Conservation (phyloP, 352 stramenopile species). For the Elongisporangium undulatum region DNA sequence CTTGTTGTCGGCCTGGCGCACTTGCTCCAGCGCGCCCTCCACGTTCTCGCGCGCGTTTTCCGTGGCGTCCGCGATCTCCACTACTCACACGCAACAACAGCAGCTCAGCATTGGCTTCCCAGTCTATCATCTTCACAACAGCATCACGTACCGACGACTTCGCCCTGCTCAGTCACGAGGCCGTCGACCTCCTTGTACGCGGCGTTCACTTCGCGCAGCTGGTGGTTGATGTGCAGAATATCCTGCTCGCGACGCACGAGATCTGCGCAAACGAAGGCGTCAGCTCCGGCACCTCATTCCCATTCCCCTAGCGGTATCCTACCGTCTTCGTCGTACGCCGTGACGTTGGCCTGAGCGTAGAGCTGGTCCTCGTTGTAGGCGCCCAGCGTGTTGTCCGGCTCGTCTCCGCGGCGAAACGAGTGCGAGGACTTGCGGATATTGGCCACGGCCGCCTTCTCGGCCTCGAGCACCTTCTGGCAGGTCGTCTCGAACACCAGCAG, state of each 20-base stretch:
- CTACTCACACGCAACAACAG: slow-evolving; percentile 13
- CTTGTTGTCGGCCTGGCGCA: slow-evolving; percentile 49
- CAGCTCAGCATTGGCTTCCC: not conserved
- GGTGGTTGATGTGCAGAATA: slow-evolving; percentile 70
- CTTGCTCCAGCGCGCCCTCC: slow-evolving; percentile 39
- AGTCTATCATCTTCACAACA: slow-evolving; percentile 2
- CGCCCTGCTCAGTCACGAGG: slow-evolving; percentile 56
- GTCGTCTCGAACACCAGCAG: slow-evolving; percentile 53
- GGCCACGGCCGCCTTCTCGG: slow-evolving; percentile 39
- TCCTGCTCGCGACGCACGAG: slow-evolving; percentile 57
- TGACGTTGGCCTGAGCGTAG: slow-evolving; percentile 58
- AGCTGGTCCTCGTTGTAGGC: slow-evolving; percentile 70
- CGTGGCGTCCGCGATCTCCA: slow-evolving; percentile 60
- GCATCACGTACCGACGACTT: slow-evolving; percentile 47
- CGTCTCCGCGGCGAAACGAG: slow-evolving; percentile 35
- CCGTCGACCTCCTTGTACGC: slow-evolving; percentile 63
- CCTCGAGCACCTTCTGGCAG: slow-evolving; percentile 38
- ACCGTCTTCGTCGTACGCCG: slow-evolving; percentile 62
- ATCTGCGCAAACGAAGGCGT: slow-evolving; percentile 21
- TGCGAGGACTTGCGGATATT: slow-evolving; percentile 46
- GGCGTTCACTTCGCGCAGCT: slow-evolving; percentile 61
- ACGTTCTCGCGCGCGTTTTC: slow-evolving; percentile 43
- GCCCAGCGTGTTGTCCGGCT: slow-evolving; percentile 31
- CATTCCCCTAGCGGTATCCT: slow-evolving; percentile 4
- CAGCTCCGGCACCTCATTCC: slow-evolving; percentile 3